A percentile compares a stretch with the other conserved stretches of the same genome.
Evolutionary conservation across 202 grass and related monocot species (phyloP).

Genomic region (Elaeis oleifera): DNA sequence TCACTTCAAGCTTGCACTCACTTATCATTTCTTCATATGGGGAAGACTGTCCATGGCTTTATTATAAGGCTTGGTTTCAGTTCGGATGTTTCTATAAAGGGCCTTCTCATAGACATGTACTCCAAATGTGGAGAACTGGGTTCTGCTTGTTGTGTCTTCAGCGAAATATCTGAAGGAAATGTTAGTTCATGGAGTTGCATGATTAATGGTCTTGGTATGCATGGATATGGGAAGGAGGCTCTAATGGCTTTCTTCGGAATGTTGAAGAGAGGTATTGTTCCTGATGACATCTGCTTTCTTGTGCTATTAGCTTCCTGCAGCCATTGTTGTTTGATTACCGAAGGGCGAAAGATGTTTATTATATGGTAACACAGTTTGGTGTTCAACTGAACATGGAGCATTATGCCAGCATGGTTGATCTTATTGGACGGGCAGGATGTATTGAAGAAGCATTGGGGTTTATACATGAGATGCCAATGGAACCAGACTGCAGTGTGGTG

Average conservation of each 20-base stretch:
- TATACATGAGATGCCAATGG: not conserved
- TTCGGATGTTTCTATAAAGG: constrained; percentile 2
- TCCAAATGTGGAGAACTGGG: constrained; percentile 15
- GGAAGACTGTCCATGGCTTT: constrained; percentile 5
- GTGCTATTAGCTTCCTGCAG: constrained; percentile 4
- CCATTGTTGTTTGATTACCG: not conserved
- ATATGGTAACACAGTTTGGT: constrained; percentile 7
- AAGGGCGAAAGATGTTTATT: constrained; percentile 3
- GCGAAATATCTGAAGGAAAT: not conserved
- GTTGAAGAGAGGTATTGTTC: constrained; percentile 8
- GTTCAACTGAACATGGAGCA: not conserved
- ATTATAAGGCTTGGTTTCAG: not conserved
- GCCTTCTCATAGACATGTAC: constrained; percentile 14
- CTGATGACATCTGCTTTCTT: constrained; percentile 15
- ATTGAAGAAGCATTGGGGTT: constrained; percentile 7
- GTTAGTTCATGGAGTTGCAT: constrained; percentile 10
- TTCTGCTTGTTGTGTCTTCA: constrained; percentile 7
- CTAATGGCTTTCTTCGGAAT: constrained; percentile 9
- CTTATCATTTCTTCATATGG: not conserved
- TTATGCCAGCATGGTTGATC: constrained; percentile 1
- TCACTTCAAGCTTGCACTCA: constrained; percentile 2
- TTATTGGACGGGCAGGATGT: constrained; percentile 2
- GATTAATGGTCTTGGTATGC: constrained; percentile 16
- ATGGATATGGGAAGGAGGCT: not conserved
- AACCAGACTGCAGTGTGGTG: not conserved